Evolutionary conservation across 2,329 filamentous ascomycete species (phyloP).

Genomic region (Byssothecium circinans): DNA sequence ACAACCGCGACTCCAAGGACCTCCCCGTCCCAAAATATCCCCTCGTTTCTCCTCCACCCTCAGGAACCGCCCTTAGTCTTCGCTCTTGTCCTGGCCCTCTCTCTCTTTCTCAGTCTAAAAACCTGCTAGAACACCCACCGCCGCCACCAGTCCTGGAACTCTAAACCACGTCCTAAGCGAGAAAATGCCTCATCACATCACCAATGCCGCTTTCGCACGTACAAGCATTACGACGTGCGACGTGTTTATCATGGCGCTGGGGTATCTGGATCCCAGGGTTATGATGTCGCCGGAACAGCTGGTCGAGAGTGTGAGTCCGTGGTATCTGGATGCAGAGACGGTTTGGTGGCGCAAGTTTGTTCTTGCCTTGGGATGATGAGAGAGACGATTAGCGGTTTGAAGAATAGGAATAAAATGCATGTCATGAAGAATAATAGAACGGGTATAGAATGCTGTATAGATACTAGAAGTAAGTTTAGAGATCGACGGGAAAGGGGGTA

Average conservation of each 20-base stretch:
- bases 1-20: conserved; percentile 4
- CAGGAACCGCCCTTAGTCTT: neutral
- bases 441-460: neutral
- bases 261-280: conserved; percentile 20
- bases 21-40: conserved; percentile 9
- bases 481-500: no score
- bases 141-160: neutral
- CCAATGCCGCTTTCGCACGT: conserved; percentile 31
- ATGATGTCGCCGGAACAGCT: conserved; percentile 34
- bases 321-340: conserved; percentile 38
- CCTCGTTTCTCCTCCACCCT: neutral
- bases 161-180: no score
- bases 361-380: conserved; percentile 50
- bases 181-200: conserved; percentile 33
- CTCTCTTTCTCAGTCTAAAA: neutral
- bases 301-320: conserved; percentile 32
- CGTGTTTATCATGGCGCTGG: conserved; percentile 35
- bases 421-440: neutral
- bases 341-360: conserved; percentile 37
- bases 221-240: conserved; percentile 39
- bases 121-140: neutral
- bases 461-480: no score
- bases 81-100: neutral
- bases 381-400: no score
- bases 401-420: neutral